Evolutionary conservation across 2,329 filamentous ascomycete genomes (phyloP), one percentile per base, ranked within the genome.

Genomic region (Diaporthe aspalathi): DNA sequence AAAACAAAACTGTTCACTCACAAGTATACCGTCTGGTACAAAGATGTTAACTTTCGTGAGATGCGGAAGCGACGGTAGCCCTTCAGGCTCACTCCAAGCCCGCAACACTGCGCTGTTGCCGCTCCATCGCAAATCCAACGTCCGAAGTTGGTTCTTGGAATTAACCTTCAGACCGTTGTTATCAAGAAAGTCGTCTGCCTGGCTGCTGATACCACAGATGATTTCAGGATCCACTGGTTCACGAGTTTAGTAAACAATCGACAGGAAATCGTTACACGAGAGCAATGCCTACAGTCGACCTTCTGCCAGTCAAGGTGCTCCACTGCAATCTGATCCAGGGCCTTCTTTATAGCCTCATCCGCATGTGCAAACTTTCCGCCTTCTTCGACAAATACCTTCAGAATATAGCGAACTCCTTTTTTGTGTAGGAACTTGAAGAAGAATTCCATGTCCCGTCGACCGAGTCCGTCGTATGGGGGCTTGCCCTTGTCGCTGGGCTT

Each of bases 21-120:
- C 63, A 53, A 27, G 2, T 12, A 22, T 17, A 4, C 2, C 3
- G 0, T 43, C 17, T 16, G 63, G 47, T 0, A 67, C 16, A 14
- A 43, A 43, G 1, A 67, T 53, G 0, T 53, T 67, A 22, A 67
- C 35, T 5, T 2, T 45, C 1, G 9, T 2, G 9, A 67, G 63
- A 8, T 53, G 5, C 5, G 5, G 47, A 9, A 67, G 47, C 22
- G 12, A 43, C 2, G 63, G 49, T 2, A 67, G 22, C 17, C 63
- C 63, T 29, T 67, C 38, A 32, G 22, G 35, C 9, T 67, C 63
- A 43, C 47, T 54, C 63, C 63, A 67, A 11, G 63, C 32, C 20
- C 63, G 63, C 8, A 67, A 20, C 2, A 22, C 49, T 1, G 63
- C 49, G 5, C 0, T 67, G 2, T 20, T 67, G 1, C 63, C 63